Evolutionary conservation across 2,329 filamentous ascomycete genomes (phyloP), one percentile per base, ranked within the genome.

Genomic region (Sporothrix variecibatus): DNA sequence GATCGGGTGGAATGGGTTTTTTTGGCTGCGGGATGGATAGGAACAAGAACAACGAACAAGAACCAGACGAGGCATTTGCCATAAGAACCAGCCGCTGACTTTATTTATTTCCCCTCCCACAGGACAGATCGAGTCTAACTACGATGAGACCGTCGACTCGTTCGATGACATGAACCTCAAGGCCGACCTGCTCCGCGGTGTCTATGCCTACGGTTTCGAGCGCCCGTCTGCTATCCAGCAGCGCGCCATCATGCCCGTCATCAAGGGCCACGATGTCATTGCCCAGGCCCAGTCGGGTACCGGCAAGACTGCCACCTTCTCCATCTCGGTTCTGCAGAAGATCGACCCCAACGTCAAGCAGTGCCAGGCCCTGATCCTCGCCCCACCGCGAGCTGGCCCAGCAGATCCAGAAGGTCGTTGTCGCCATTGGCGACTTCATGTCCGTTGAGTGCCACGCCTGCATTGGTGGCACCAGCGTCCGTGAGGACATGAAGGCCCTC

Each of bases 81-180:
- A 43, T 65, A 68, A n/a, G 34, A 3, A n/a, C 28, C 49, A 60
- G 31, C 26, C 46, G n/a, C 58, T 34, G 46, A 62, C 40, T 8
- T 23, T 67, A 26, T 15, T 49, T 75, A 53, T 58, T 56, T 23
- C 73, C 71, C 40, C 75, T 20, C 3, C 75, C 83, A 81, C 84
- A 97, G 95, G 92, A 87, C 94, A 97, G 89, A 99, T 99, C 90
- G 97, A 99, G 91, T 97, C 95, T 84, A 99, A 99, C 94, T 99
- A 98, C 89, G 96, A 99, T 90, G 95, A 98, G 91, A 95, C 95
- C 82, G 95, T 96, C 86, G 97, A 99, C 87, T 97, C 94, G 77
- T 99, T 99, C 87, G 96, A 99, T 87, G 90, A 95, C 81, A 99
- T 99, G 96, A 92, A 91, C 87, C 91, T 99, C 82, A 97, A 97